Base-by-base conservation (phyloP, 164 flowering plant species). In the Paratinospora sagittata region DNA sequence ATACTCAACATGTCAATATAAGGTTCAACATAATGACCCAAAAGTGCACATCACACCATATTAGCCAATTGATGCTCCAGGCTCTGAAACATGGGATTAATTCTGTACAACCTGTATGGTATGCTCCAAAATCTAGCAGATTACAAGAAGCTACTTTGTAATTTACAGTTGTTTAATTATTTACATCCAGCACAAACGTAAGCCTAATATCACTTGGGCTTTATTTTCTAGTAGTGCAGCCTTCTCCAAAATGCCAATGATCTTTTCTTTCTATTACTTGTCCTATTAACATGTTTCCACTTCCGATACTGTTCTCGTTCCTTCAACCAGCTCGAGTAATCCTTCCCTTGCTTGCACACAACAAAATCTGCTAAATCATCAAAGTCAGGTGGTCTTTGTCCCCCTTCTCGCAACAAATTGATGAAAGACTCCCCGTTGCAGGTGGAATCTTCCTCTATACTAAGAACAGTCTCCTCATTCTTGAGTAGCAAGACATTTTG, bases 341-440 rank as follows among this genome's bases (percentile, higher is more conserved):
- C 92, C 77, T 86, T 91, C 21, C 90, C 92, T 24, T 33, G 62
- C 71, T 84, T 81, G 84, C 93, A 89, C 78, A 72, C 90, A 4
- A 94, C 71, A 70, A 92, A 94, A 74, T 86, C 88, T 24, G 80
- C 80, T 75, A 93, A 76, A 61, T 90, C 97, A 70, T 85, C 87
- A 47, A 78, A 63, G 69, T 85, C 89, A 8, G 84, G 36, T 39
- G 63, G n/a, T 17, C 49, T 74, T 2, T 36, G 10, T 19, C 72
- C 6, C 37, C 49, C 65, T 23, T 67, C 26, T 27, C 82, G 8
- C 57, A 85, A 19, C 68, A 66, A 82, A 68, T 80, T 81, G 8
- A 90, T 78, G 71, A 75, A 91, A 16, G 55, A 66, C 67, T 84
- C 75, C 24, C 96, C 94, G 41, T 78, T 84, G 80, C 86, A 81